A percentile compares a stretch with the other conserved stretches of the same genome.
phyloP scores from a whole-genome alignment of 495 filamentous ascomycete genomes.

The Venustampulla echinocandica region DNA sequence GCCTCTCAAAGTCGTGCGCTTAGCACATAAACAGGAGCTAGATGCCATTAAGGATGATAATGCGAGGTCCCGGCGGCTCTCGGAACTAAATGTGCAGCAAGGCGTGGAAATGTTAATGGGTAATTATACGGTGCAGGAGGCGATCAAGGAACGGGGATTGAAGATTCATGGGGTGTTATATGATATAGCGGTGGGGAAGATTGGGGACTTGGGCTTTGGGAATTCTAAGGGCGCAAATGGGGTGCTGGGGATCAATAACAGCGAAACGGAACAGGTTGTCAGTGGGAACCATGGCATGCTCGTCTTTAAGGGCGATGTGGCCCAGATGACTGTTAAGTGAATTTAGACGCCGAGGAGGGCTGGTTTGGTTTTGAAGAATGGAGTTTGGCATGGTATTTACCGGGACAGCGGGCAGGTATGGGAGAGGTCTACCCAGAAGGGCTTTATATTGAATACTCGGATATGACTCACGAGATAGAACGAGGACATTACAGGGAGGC shows the following conservation, averaged over 20 bases:
- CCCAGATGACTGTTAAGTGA: constrained; percentile 8
- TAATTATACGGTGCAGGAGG: constrained; percentile 52
- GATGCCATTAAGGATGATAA: constrained; percentile 37
- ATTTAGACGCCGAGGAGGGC: constrained; percentile 1
- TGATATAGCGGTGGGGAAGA: constrained; percentile 52
- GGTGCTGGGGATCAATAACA: background rate
- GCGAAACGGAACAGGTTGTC: constrained; percentile 23
- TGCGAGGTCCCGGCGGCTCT: constrained; percentile 43
- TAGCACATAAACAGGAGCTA: constrained; percentile 46
- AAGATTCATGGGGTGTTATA: constrained; percentile 66
- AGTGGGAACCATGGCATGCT: constrained; percentile 41
- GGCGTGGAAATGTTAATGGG: constrained; percentile 55
- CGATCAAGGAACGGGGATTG: constrained; percentile 58
- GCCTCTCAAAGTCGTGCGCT: constrained; percentile 56
- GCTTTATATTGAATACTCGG: too few species aligned
- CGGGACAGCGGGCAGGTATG: too few species aligned
- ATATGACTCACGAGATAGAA: too few species aligned
- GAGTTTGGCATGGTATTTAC: too few species aligned
- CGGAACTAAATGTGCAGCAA: constrained; percentile 61
- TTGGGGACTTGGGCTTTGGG: constrained; percentile 49
- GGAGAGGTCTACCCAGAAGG: too few species aligned
- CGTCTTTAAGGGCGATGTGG: constrained; percentile 33
- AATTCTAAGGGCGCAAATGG: background rate
- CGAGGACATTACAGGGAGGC: too few species aligned
- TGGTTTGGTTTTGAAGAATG: too few species aligned